phyloP scores from a whole-genome alignment of 2,329 filamentous ascomycete genomes.

The Calonectria hongkongensis region DNA sequence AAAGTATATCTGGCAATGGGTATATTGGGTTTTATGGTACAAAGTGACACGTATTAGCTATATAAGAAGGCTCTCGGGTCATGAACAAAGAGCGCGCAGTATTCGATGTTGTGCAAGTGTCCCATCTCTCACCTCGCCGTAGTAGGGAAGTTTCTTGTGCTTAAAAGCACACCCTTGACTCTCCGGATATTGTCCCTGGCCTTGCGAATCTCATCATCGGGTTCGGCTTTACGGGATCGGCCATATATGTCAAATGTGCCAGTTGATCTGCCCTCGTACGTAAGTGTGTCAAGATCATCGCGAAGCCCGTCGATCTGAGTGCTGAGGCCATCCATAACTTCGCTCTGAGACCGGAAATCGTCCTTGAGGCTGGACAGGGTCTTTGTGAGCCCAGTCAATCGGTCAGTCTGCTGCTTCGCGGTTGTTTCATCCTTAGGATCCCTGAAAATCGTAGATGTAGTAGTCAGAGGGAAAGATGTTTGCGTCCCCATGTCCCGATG shows the following conservation, averaged over 20 bases:
- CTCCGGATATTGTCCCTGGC: constrained; percentile 85
- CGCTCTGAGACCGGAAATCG: constrained; percentile 65
- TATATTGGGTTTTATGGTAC: constrained; percentile 31
- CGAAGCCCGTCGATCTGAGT: constrained; percentile 75
- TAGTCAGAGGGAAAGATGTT: constrained; percentile 70
- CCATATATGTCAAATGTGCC: constrained; percentile 65
- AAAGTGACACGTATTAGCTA: constrained; percentile 7
- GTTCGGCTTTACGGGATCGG: constrained; percentile 68
- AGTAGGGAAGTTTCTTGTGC: constrained; percentile 82
- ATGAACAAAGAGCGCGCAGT: neutral
- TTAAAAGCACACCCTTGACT: constrained; percentile 86
- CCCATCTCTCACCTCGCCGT: constrained; percentile 56
- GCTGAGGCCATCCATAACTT: constrained; percentile 71
- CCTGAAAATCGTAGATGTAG: constrained; percentile 39
- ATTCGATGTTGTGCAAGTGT: neutral
- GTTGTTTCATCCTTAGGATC: constrained; percentile 51
- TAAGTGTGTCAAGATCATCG: constrained; percentile 79
- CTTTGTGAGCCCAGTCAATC: constrained; percentile 65
- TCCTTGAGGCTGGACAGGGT: constrained; percentile 66
- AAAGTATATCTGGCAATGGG: neutral
- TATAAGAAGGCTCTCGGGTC: neutral
- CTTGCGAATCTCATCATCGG: constrained; percentile 82
- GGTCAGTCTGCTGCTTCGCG: constrained; percentile 63
- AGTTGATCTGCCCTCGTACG: constrained; percentile 64
- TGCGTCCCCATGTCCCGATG: constrained; percentile 88